Evolutionary conservation across 768 basidiomycete species (phyloP), one percentile per base, ranked within the genome.

Genomic region (Russula earlei): DNA sequence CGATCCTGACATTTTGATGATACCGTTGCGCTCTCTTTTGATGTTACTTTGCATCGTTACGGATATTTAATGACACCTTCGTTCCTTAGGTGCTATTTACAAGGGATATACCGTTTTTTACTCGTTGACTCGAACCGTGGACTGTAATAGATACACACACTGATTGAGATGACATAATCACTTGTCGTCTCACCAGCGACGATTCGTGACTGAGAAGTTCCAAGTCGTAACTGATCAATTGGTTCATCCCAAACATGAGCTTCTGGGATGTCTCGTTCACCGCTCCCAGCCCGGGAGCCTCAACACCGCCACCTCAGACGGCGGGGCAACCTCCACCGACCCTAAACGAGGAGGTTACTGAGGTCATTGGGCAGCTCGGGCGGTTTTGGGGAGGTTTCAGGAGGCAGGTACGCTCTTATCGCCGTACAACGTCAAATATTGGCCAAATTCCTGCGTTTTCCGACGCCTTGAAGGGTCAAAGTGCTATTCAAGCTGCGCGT

Each of bases 321-420:
- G 65, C 58, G 20, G 71, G 68, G 36, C 69, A 73, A 33, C 72
- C 80, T 29, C 79, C 80, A 54, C 76, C 67, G 40, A 80, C 76
- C 54, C 71, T 96, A 42, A 85, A 94, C 65, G 86, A 94, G 65
- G 92, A 96, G 68, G 89, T 96, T 14, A 78, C 78, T 2, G 85
- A 95, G 64, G 92, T 92, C 22, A 81, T 94, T 40, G 88, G 88
- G n/a, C 85, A 90, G 64, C 73, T 95, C 12, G 83, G 84, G 27
- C 76, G 85, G 49, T 84, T 92, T 66, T 96, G 93, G 93, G 91
- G 91, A 43, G 87, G 90, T 29, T 87, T 94, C 66, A 81, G 83
- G 74, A 88, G 86, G 68, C 91, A 93, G 83, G 91, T 83, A 63
- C 61, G 81, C 65, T 47, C 29, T 4, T 20, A 24, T 8, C 37